Conservation (phyloP, 768 basidiomycete genomes). For the Termitomyces sp. region DNA sequence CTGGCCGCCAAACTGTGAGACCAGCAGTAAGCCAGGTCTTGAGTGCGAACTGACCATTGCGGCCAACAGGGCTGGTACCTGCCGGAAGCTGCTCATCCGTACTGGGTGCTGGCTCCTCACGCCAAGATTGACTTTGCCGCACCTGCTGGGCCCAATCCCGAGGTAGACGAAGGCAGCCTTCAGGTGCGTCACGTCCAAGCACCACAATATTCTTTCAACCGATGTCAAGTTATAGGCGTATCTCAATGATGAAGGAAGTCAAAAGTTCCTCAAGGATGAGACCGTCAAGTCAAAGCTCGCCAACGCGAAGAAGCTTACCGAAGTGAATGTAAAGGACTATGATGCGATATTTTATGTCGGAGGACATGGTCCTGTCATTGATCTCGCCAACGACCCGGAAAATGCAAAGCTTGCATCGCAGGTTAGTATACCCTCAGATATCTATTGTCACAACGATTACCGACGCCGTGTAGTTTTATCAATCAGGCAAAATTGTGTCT, state of each 20-base stretch:
- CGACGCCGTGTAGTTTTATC: slow-evolving; percentile 53
- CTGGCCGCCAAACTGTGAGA: slow-evolving; percentile 48
- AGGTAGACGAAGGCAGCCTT: slow-evolving; percentile 57
- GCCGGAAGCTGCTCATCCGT: slow-evolving; percentile 75
- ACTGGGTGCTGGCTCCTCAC: slow-evolving; percentile 51
- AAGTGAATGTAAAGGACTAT: slow-evolving; percentile 59
- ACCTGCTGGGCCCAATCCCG: slow-evolving; percentile 65
- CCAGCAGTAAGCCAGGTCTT: not conserved
- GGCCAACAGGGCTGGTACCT: slow-evolving; percentile 70
- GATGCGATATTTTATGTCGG: slow-evolving; percentile 78
- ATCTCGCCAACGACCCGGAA: slow-evolving; percentile 54
- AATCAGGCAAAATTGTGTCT: slow-evolving; percentile 58
- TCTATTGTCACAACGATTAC: not conserved
- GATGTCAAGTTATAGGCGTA: slow-evolving; percentile 34
- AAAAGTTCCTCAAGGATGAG: slow-evolving; percentile 58
- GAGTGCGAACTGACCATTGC: not conserved
- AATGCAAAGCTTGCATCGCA: slow-evolving; percentile 58
- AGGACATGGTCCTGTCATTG: slow-evolving; percentile 76
- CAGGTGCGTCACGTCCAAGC: slow-evolving; percentile 30
- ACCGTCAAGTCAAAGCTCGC: slow-evolving; percentile 50
- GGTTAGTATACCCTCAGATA: slow-evolving; percentile 28
- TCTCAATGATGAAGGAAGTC: slow-evolving; percentile 47
- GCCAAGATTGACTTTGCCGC: slow-evolving; percentile 57
- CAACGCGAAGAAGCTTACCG: slow-evolving; percentile 55
- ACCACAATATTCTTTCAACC: not conserved